A percentile compares a stretch with the other conserved stretches of the same genome.
phyloP scores from a whole-genome alignment of 345 rosid genomes.

The Eutrema yunnanense region DNA sequence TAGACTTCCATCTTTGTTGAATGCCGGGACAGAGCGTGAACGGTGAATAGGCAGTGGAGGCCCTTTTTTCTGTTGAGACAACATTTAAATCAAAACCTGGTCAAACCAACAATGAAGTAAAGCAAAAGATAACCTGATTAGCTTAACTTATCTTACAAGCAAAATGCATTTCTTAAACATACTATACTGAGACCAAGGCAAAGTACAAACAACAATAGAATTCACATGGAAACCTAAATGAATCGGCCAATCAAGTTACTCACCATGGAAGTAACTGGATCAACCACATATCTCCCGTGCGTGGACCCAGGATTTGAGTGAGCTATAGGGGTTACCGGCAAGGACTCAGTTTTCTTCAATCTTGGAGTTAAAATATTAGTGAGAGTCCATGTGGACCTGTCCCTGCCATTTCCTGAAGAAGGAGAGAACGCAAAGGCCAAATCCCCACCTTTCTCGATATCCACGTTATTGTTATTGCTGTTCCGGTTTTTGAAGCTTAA shows the following conservation, averaged over 20 bases:
- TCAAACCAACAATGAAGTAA: conserved; percentile 14
- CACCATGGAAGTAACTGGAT: conserved; percentile 40
- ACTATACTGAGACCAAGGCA: not conserved
- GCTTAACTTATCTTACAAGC: conserved; percentile 5
- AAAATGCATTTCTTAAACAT: conserved; percentile 1
- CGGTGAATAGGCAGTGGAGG: conserved; percentile 56
- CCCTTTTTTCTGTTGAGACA: conserved; percentile 50
- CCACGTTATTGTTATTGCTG: conserved; percentile 33
- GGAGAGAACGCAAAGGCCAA: conserved; percentile 50
- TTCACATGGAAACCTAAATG: conserved; percentile 8
- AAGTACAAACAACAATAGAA: not conserved
- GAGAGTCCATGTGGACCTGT: conserved; percentile 51
- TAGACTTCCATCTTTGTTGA: conserved; percentile 52
- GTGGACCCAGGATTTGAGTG: conserved; percentile 93
- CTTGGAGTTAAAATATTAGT: conserved; percentile 53
- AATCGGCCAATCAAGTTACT: conserved; percentile 27
- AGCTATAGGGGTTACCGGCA: conserved; percentile 60
- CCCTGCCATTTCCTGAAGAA: conserved; percentile 42
- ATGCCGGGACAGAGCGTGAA: conserved; percentile 76
- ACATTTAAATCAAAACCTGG: not conserved
- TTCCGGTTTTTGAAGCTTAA: conserved; percentile 62
- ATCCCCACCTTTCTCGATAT: conserved; percentile 73
- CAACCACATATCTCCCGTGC: conserved; percentile 50
- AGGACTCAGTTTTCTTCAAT: conserved; percentile 51
- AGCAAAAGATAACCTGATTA: not conserved